These are phyloP conservation scores for Solanum tarijense DNA, from an alignment of 257 asterid genomes.

Conservation along the genomic window DNA sequence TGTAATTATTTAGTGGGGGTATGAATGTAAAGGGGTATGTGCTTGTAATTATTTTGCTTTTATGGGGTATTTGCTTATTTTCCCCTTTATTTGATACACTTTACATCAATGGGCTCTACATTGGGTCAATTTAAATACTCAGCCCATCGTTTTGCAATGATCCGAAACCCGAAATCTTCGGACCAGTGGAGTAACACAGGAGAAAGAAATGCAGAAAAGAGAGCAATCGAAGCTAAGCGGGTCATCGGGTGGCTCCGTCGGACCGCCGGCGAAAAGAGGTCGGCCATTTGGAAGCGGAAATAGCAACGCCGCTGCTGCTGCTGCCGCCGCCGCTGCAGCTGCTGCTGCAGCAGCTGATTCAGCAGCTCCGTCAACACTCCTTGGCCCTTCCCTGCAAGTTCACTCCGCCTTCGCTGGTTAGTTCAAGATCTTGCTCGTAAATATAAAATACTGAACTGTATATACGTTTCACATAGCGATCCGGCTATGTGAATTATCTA, in stretches of 20 bases:
- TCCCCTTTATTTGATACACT: not conserved
- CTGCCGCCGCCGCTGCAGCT: conserved; percentile 9
- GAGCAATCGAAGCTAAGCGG: conserved; percentile 68
- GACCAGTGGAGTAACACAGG: not conserved
- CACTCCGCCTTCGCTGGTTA: conserved; percentile 90
- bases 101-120: not conserved
- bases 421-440: not conserved
- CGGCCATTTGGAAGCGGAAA: conserved; percentile 76
- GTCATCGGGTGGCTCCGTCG: conserved; percentile 51
- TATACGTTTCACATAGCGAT: not conserved
- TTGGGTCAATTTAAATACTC: not conserved
- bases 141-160: not conserved
- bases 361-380: conserved; percentile 61
- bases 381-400: conserved; percentile 89
- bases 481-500: not conserved
- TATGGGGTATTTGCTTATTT: too few relatives aligned
- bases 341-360: conserved; percentile 44
- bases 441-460: not conserved
- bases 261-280: conserved; percentile 83
- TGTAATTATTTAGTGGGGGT: too few relatives aligned
- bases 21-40: too few relatives aligned
- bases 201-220: conserved; percentile 68
- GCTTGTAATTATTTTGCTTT: too few relatives aligned
- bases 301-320: conserved; percentile 18
- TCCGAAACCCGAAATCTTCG: not conserved